A percentile compares a stretch with the other conserved stretches of the same genome.
Conservation (phyloP, 2,329 filamentous ascomycete genomes). For the Apiospora pterosperma region DNA sequence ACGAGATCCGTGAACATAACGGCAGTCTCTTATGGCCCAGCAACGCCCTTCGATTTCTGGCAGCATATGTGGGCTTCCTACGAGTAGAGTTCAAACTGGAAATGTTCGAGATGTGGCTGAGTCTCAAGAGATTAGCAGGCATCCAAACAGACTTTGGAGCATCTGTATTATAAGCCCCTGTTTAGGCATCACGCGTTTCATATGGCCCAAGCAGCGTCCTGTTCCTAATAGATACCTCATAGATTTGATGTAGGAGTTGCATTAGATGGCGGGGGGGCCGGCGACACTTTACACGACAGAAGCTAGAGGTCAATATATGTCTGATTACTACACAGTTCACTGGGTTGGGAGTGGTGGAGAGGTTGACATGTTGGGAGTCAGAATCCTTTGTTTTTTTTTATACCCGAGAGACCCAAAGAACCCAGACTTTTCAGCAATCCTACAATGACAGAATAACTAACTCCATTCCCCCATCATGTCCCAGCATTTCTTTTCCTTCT, state of each 20-base stretch:
- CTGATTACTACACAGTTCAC: not conserved
- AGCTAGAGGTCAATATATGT: not conserved
- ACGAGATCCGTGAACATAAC: constrained; percentile 44
- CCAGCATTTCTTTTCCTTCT: not conserved
- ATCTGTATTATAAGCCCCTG: not conserved
- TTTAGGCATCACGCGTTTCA: not conserved
- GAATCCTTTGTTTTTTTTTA: not conserved
- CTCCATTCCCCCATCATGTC: not conserved
- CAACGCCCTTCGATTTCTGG: constrained; percentile 51
- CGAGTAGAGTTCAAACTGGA: constrained; percentile 62
- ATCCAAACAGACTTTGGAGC: not conserved
- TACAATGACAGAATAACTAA: not conserved
- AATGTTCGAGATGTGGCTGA: constrained; percentile 60
- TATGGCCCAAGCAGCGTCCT: not conserved
- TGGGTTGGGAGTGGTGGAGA: not conserved
- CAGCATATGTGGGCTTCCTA: constrained; percentile 56
- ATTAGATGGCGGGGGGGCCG: not conserved
- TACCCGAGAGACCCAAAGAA: not conserved
- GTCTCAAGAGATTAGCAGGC: constrained; percentile 46
- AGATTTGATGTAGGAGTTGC: not conserved
- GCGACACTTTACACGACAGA: not conserved
- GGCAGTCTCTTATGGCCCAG: constrained; percentile 58
- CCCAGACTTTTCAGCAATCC: not conserved
- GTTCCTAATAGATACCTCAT: not conserved
- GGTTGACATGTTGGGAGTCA: not conserved